phyloP scores from a whole-genome alignment of 2,329 filamentous ascomycete genomes.

The Ceratocystis lukuohia region DNA sequence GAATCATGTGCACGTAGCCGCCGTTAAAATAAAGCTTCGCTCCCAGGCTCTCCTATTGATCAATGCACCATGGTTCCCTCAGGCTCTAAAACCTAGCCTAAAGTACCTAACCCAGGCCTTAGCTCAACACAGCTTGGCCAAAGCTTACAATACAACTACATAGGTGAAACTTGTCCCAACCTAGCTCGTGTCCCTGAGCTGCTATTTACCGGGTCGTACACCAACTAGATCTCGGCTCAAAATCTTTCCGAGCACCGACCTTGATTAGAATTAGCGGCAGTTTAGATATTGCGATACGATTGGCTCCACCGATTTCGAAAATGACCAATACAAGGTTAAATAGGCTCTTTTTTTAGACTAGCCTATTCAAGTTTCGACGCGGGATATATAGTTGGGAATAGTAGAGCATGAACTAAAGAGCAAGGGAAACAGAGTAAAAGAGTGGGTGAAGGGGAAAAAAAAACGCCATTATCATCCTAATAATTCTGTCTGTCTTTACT shows the following conservation, averaged over 20 bases:
- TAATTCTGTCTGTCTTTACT: conserved; percentile 4
- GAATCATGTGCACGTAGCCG: neutral
- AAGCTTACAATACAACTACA: neutral
- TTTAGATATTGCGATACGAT: too few species aligned
- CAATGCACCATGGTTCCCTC: neutral
- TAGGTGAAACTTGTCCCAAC: neutral
- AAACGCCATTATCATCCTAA: neutral
- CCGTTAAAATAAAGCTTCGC: neutral
- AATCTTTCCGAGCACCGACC: too few species aligned
- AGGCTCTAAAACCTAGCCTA: neutral
- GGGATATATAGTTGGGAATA: neutral
- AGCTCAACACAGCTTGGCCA: too few species aligned
- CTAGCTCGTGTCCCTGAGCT: neutral
- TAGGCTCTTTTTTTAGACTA: too few species aligned
- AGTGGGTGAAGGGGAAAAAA: neutral
- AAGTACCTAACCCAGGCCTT: too few species aligned
- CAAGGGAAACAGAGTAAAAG: neutral
- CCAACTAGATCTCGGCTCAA: too few species aligned
- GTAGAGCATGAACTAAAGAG: neutral
- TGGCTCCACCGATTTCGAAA: too few species aligned
- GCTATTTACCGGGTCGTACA: too few species aligned
- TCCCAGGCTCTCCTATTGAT: neutral
- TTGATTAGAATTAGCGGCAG: too few species aligned
- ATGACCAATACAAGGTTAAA: too few species aligned
- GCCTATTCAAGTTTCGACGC: too few species aligned